These are phyloP conservation scores for Aspergillus bertholletiae DNA, from an alignment of 495 filamentous ascomycete genomes.

Conservation along the genomic window DNA sequence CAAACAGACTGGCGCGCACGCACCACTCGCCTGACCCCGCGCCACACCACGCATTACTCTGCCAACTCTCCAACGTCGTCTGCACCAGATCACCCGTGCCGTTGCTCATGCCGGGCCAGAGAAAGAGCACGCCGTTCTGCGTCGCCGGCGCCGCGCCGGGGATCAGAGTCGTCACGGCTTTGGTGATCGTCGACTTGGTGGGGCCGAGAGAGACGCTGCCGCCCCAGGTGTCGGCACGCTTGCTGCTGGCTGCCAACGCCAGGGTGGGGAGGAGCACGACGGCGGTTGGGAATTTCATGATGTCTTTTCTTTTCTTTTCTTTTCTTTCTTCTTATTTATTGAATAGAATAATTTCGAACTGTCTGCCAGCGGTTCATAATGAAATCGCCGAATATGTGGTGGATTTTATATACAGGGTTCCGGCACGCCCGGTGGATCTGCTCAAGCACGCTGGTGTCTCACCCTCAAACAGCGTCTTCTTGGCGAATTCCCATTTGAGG, in stretches of 20 bases:
- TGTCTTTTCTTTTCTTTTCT: neutral
- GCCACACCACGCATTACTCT: constrained; percentile 32
- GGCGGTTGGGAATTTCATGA: neutral
- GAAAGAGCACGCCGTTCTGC: constrained; percentile 35
- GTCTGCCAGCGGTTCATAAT: no score
- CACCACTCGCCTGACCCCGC: constrained; percentile 34
- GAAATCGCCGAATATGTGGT: no score
- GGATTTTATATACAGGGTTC: no score
- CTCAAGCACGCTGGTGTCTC: neutral
- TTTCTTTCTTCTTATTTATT: no score
- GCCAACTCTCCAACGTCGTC: constrained; percentile 34
- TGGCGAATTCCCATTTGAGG: neutral
- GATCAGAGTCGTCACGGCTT: constrained; percentile 39
- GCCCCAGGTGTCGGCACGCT: constrained; percentile 34
- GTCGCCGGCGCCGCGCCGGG: constrained; percentile 33
- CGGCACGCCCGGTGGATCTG: no score
- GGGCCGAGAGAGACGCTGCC: constrained; percentile 38
- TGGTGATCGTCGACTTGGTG: constrained; percentile 34
- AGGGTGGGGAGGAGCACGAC: neutral
- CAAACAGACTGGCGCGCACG: constrained; percentile 39
- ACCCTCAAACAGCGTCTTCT: neutral
- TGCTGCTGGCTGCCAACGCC: constrained; percentile 4
- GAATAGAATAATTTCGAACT: no score
- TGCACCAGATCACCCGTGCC: constrained; percentile 41
- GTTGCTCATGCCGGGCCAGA: constrained; percentile 46